Conservation (phyloP, 306 rosid species). For the Glycine latifolia region DNA sequence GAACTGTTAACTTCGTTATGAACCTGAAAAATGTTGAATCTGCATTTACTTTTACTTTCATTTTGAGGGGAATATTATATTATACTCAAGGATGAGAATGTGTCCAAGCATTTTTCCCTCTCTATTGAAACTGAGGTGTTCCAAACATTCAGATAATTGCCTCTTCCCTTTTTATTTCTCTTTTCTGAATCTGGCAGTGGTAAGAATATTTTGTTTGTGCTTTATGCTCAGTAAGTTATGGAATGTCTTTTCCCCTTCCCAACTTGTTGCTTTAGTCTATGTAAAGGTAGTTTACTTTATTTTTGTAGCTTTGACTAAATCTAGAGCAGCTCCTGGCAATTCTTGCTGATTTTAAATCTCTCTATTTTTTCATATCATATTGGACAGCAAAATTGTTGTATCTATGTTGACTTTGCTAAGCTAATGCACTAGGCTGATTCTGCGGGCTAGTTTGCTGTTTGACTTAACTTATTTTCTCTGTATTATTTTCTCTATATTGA, state of each 20-base stretch:
- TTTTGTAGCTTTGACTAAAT: constrained; percentile 35
- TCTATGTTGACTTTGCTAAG: constrained; percentile 28
- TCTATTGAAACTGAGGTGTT: constrained; percentile 36
- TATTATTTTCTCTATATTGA: background rate
- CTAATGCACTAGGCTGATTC: constrained; percentile 18
- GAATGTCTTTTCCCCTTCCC: constrained; percentile 12
- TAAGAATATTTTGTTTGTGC: constrained; percentile 32
- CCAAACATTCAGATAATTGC: constrained; percentile 18
- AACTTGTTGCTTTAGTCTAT: constrained; percentile 31
- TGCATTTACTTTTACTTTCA: constrained; percentile 20
- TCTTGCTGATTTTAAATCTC: constrained; percentile 34
- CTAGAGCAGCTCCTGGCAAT: constrained; percentile 6
- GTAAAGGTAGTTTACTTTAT: constrained; percentile 15
- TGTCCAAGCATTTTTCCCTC: constrained; percentile 9
- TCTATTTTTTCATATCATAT: constrained; percentile 8
- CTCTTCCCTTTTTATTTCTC: constrained; percentile 32
- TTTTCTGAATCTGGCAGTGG: constrained; percentile 32
- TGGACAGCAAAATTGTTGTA: constrained; percentile 14
- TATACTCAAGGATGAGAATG: constrained; percentile 14
- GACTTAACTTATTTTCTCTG: background rate
- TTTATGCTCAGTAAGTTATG: constrained; percentile 15
- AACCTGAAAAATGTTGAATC: constrained; percentile 33
- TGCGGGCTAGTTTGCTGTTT: constrained; percentile 4
- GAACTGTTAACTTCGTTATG: constrained; percentile 10
- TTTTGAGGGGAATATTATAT: constrained; percentile 19